Percentiles rank a stretch among this genome's conserved stretches.
Evolutionary conservation across 2,329 filamentous ascomycete species (phyloP).

Genomic region (Fonsecaea nubica): DNA sequence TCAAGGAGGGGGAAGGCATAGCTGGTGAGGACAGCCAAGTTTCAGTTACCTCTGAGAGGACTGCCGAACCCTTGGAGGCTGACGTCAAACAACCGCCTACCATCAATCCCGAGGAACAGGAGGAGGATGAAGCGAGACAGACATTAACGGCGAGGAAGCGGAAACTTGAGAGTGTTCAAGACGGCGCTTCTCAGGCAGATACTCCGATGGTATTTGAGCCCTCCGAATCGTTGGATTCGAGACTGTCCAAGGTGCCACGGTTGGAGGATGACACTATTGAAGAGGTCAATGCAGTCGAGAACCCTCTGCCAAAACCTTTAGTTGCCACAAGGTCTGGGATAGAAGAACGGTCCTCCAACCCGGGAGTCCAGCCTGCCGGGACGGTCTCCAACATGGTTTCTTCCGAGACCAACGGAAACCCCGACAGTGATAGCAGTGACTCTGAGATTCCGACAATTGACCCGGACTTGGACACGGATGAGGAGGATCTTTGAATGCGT

Average conservation of each 20-base stretch:
- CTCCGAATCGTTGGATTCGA: background rate
- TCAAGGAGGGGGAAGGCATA: background rate
- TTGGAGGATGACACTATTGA: constrained; percentile 4
- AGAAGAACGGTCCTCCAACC: background rate
- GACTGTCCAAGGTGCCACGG: constrained; percentile 18
- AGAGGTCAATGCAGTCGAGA: background rate
- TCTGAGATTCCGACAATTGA: constrained; percentile 58
- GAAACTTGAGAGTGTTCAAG: constrained; percentile 4
- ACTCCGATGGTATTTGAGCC: background rate
- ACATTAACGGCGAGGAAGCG: constrained; percentile 15
- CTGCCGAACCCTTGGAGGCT: constrained; percentile 52
- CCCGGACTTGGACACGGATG: constrained; percentile 55
- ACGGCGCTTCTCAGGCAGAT: background rate
- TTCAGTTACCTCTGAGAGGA: constrained; percentile 56
- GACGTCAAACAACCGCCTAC: constrained; percentile 36
- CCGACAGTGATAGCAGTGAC: constrained; percentile 51
- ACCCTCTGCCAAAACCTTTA: background rate
- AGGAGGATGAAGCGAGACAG: background rate
- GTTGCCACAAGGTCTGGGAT: background rate
- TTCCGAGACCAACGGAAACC: background rate
- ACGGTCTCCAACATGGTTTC: background rate
- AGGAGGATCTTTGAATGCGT: constrained; percentile 47
- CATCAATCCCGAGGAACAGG: background rate
- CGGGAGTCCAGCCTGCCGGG: background rate
- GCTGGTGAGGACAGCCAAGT: constrained; percentile 31